These are phyloP conservation scores for Trichoderma sp. DNA, from an alignment of 2,329 filamentous ascomycete genomes.

Conservation along the genomic window DNA sequence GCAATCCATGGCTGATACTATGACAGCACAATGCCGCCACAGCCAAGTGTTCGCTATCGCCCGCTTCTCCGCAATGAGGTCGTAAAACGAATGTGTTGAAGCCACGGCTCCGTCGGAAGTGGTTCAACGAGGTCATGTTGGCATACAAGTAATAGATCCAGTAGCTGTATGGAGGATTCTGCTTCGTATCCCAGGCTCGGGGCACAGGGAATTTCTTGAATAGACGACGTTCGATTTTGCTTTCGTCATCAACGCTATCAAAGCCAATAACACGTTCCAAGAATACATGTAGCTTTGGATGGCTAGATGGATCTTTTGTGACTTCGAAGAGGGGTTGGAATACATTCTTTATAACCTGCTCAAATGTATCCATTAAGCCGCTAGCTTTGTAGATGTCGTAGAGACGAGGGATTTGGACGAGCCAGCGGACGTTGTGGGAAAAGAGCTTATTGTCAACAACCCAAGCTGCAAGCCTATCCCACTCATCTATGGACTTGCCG, in stretches of 20 bases:
- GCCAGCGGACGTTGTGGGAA: constrained; percentile 96
- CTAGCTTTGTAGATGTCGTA: constrained; percentile 95
- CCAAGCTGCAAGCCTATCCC: constrained; percentile 99
- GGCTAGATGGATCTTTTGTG: constrained; percentile 79
- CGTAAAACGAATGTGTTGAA: constrained; percentile 95
- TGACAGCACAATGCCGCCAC: constrained; percentile 90
- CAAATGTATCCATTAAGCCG: constrained; percentile 83
- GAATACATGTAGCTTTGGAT: constrained; percentile 94
- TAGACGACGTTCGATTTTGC: constrained; percentile 91
- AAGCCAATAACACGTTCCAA: constrained; percentile 94
- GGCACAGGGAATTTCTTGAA: constrained; percentile 95
- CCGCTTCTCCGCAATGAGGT: constrained; percentile 94
- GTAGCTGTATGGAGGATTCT: constrained; percentile 98
- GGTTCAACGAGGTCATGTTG: constrained; percentile 90
- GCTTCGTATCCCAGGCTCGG: constrained; percentile 82
- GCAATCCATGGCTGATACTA: constrained; percentile 92
- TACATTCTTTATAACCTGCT: constrained; percentile 86
- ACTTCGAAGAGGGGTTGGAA: constrained; percentile 95
- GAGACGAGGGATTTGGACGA: constrained; percentile 90
- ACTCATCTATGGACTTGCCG: constrained; percentile 87
- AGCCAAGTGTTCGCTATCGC: constrained; percentile 93
- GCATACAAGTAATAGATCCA: constrained; percentile 98
- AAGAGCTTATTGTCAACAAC: constrained; percentile 98
- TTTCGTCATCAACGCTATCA: constrained; percentile 97
- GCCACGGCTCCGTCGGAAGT: constrained; percentile 84